Base-by-base conservation (phyloP, 495 filamentous ascomycete species). In the Hypoxylon crocopeplum region DNA sequence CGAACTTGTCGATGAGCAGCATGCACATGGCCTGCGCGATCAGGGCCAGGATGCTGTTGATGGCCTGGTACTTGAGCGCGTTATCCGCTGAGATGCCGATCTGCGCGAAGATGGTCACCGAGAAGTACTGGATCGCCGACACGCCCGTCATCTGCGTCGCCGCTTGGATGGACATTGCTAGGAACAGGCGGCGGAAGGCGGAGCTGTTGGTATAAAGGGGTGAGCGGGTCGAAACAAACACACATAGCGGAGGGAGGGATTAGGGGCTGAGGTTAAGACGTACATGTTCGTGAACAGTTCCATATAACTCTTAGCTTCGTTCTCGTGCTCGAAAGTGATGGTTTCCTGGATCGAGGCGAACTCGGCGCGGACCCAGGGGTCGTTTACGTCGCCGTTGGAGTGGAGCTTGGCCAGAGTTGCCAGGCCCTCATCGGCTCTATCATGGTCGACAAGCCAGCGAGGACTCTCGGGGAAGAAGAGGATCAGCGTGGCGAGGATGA, bases 71-170 rank as follows among this genome's bases (percentile, higher is more conserved):
- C 47, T 86, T 79, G 42, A 90, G 79, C 2, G 88, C 84, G n/a
- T 83, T 75, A 47, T 84, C 77, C 22, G 80, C 78, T 5, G 70
- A 67, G 59, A 91, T 88, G 10, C 88, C 88, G 70, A 90, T 89
- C 64, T 88, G 83, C 8, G 67, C 73, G 69, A 84, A 86, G 59
- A 90, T 89, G 0, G 64, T 76, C n/a, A 86, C 83, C 12, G 80
- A 84, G 67, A 87, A 90, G 66, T 91, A 89, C 75, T 90, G 86
- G 63, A 90, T 89, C 0, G 87, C 87, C 3, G 81, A 84, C 2
- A 89, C 86, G 55, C 87, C 87, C 0, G 87, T 90, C 86, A 90
- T 86, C 62, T 91, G 88, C 12, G 84, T 79, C 1, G 83, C 84
- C 4, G 85, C 86, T 68, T 90, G 88, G 13, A 91, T 69, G 0